These are phyloP conservation scores for Hysterangium stoloniferum DNA, from an alignment of 768 basidiomycete genomes.

Conservation along the genomic window DNA sequence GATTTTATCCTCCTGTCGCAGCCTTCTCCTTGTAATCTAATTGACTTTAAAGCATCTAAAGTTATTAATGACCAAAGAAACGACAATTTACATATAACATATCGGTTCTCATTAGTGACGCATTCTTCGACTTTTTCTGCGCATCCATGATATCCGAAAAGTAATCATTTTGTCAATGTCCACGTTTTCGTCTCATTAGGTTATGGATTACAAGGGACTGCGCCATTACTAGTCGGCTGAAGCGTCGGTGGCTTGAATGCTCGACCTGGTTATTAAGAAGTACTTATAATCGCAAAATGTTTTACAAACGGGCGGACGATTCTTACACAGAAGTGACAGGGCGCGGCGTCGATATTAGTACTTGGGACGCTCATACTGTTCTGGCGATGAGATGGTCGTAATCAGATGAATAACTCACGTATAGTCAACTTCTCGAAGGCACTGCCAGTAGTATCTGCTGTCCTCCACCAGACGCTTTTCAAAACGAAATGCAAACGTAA, in stretches of 20 bases:
- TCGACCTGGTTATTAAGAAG: background rate
- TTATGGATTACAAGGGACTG: background rate
- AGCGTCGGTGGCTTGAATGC: background rate
- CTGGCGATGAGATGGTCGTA: background rate
- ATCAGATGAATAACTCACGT: background rate
- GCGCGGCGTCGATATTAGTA: background rate
- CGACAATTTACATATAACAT: background rate
- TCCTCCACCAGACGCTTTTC: too few species aligned
- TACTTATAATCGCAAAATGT: background rate
- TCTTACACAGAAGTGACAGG: background rate
- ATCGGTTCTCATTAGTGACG: background rate
- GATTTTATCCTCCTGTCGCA: too few species aligned
- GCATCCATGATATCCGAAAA: background rate
- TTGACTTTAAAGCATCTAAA: too few species aligned
- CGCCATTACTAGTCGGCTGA: background rate
- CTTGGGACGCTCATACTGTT: background rate
- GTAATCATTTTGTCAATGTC: background rate
- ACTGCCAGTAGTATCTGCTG: too few species aligned
- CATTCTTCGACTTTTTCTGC: background rate
- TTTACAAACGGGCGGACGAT: background rate
- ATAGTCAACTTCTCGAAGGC: background rate
- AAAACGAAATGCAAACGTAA: too few species aligned
- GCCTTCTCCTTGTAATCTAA: too few species aligned
- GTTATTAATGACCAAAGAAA: too few species aligned
- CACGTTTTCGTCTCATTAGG: background rate